Conservation (phyloP, 2,329 filamentous ascomycete species). For the Aspergillus caelatus region DNA sequence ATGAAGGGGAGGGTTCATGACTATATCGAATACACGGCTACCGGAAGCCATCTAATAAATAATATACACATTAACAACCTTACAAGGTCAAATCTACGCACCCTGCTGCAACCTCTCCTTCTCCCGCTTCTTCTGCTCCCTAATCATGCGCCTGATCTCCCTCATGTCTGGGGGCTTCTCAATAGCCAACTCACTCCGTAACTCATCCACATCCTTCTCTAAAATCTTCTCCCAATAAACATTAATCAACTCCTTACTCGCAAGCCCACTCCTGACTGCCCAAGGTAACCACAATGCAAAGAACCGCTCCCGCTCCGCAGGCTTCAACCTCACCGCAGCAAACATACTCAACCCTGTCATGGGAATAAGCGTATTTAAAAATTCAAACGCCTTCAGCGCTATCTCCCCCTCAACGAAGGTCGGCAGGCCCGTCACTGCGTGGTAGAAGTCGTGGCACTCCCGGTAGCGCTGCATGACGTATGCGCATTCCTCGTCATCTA, state of each 20-base stretch:
- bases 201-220: conserved; percentile 75
- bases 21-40: background rate
- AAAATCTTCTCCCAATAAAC: conserved; percentile 98
- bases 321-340: conserved; percentile 67
- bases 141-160: conserved; percentile 70
- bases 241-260: conserved; percentile 81
- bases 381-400: conserved; percentile 97
- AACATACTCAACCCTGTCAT: conserved; percentile 91
- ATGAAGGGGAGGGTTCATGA: background rate
- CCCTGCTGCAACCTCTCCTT: conserved; percentile 51
- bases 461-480: conserved; percentile 99
- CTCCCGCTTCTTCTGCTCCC: conserved; percentile 68
- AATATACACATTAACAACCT: conserved; percentile 13
- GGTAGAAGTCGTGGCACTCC: conserved; percentile 97
- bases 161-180: conserved; percentile 87
- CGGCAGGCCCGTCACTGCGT: conserved; percentile 88
- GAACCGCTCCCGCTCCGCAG: conserved; percentile 67
- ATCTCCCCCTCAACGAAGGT: conserved; percentile 94
- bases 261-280: conserved; percentile 81
- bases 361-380: conserved; percentile 87
- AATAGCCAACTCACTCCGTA: conserved; percentile 76
- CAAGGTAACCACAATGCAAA: conserved; percentile 72
- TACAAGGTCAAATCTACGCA: conserved; percentile 3
- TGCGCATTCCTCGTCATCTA: conserved; percentile 92
- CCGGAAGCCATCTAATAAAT: conserved; percentile 2